Conservation (phyloP, 768 basidiomycete species). For the Phaeotremella fagi region DNA sequence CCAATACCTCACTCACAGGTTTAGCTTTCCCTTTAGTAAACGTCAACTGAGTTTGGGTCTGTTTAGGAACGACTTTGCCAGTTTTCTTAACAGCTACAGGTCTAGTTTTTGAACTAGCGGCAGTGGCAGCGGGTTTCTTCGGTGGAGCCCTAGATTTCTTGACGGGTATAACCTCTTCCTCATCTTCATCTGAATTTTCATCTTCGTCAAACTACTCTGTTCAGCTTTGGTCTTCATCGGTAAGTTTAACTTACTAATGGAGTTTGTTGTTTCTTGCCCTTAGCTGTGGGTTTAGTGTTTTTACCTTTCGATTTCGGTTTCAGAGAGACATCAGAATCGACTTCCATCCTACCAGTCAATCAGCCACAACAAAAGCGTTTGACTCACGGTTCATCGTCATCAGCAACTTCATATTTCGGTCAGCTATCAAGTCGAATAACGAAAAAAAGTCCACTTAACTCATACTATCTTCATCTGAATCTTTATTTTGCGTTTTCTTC, state of each 20-base stretch:
- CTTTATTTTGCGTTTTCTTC: conserved; percentile 18
- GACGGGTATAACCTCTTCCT: conserved; percentile 27
- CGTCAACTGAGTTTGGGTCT: conserved; percentile 13
- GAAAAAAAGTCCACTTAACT: conserved; percentile 18
- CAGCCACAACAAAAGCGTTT: no score
- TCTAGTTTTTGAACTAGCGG: conserved; percentile 43
- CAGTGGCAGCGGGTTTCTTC: conserved; percentile 11
- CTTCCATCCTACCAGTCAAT: conserved; percentile 51
- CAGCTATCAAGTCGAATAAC: no score
- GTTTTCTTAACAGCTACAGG: conserved; percentile 55
- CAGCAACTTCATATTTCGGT: no score
- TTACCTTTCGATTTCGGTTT: conserved; percentile 60
- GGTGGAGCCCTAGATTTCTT: conserved; percentile 22
- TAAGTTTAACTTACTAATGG: conserved; percentile 30
- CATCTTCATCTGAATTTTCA: conserved; percentile 38
- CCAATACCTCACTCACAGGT: background rate
- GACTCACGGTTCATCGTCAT: conserved; percentile 13
- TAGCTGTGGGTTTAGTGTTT: conserved; percentile 39
- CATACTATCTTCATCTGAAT: conserved; percentile 46
- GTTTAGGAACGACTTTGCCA: conserved; percentile 47
- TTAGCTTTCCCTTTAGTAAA: background rate
- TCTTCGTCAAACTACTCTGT: conserved; percentile 31
- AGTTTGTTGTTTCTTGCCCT: conserved; percentile 22
- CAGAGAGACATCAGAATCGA: conserved; percentile 57
- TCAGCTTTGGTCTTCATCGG: background rate